A percentile compares a stretch with the other conserved stretches of the same genome.
These are phyloP conservation scores for Puccinia triticina DNA, from an alignment of 1,284 basidiomycete genomes.

Conservation along the genomic window DNA sequence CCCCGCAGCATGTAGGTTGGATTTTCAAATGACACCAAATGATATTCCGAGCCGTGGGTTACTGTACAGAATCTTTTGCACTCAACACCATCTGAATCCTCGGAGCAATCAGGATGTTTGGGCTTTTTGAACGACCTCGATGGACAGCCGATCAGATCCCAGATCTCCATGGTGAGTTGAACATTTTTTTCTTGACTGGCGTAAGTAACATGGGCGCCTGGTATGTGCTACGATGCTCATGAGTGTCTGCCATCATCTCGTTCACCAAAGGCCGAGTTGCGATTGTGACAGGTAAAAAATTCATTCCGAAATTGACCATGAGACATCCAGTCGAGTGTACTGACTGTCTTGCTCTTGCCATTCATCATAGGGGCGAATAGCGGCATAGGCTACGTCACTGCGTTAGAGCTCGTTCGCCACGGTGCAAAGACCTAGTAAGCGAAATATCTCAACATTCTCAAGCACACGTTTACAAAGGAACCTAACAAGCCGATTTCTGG, in stretches of 20 bases:
- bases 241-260: not conserved
- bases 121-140: slow-evolving; percentile 18
- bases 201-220: no score
- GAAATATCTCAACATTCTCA: not conserved
- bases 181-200: not conserved
- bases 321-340: not conserved
- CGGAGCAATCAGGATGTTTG: slow-evolving; percentile 2
- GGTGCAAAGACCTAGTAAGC: slow-evolving; percentile 46
- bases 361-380: slow-evolving; percentile 27
- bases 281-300: slow-evolving; percentile 39
- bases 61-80: no score
- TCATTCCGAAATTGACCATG: not conserved
- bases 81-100: not conserved
- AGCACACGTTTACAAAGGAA: not conserved
- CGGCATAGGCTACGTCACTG: slow-evolving; percentile 39
- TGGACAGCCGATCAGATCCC: slow-evolving; percentile 36
- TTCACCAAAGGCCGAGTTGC: slow-evolving; percentile 38
- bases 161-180: slow-evolving; percentile 40
- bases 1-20: no score
- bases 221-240: not conserved
- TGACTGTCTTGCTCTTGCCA: not conserved
- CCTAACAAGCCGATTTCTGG: not conserved
- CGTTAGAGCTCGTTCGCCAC: slow-evolving; percentile 31
- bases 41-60: no score
- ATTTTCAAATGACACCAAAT: no score